phyloP scores from a whole-genome alignment of 1,284 basidiomycete genomes.

The Ceratobasidium sp. region DNA sequence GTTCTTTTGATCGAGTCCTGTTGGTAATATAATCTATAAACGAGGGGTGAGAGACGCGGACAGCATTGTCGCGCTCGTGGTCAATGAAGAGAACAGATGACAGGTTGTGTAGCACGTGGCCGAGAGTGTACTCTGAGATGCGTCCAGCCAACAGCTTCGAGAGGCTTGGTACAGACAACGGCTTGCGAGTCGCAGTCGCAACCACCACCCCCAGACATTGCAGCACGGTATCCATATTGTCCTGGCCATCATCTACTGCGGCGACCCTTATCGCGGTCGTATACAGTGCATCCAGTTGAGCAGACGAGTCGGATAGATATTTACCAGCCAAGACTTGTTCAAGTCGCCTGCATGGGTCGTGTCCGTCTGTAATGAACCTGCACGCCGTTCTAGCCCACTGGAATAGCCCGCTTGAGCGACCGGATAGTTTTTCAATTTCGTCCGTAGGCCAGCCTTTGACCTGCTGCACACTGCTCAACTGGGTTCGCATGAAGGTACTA shows the following conservation, averaged over 20 bases:
- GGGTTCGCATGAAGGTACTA: background rate
- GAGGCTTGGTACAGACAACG: slow-evolving; percentile 14
- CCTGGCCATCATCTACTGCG: background rate
- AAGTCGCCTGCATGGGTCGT: background rate
- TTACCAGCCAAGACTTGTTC: background rate
- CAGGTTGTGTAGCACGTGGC: slow-evolving; percentile 6
- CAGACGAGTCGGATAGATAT: background rate
- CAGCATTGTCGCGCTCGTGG: background rate
- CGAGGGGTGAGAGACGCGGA: slow-evolving; percentile 40
- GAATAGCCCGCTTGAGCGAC: slow-evolving; percentile 24
- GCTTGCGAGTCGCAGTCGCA: slow-evolving; percentile 12
- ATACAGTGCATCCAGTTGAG: background rate
- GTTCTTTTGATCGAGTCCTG: slow-evolving; percentile 8
- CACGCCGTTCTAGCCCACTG: slow-evolving; percentile 38
- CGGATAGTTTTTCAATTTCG: background rate
- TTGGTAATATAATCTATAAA: slow-evolving; percentile 42
- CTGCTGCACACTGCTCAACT: background rate
- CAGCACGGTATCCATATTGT: background rate
- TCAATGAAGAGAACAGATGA: slow-evolving; percentile 34
- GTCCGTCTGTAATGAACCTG: slow-evolving; percentile 5
- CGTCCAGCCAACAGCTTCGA: slow-evolving; percentile 4
- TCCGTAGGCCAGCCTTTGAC: slow-evolving; percentile 10
- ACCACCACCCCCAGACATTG: slow-evolving; percentile 37
- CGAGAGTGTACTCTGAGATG: background rate
- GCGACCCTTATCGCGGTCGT: slow-evolving; percentile 11